Evolutionary conservation across 495 filamentous ascomycete genomes (phyloP).

Genomic region (Neurospora tetraspora): DNA sequence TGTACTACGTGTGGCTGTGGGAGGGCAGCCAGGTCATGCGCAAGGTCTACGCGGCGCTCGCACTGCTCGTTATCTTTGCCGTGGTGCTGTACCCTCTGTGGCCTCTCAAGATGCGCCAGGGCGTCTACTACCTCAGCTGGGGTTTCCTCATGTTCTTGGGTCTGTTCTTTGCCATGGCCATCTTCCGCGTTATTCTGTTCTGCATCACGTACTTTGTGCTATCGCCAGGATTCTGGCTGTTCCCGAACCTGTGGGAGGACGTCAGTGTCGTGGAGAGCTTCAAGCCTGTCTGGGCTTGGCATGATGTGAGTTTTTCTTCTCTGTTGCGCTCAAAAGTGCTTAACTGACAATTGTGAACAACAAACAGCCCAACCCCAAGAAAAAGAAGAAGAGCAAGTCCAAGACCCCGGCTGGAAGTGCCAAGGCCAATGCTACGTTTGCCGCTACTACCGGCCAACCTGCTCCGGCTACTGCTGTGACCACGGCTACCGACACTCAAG

Average conservation of each 20-base stretch:
- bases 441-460: conserved; percentile 40
- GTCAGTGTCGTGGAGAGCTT: conserved; percentile 98
- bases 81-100: conserved; percentile 94
- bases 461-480: conserved; percentile 49
- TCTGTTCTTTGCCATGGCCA: conserved; percentile 94
- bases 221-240: conserved; percentile 90
- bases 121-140: conserved; percentile 97
- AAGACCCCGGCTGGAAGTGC: conserved; percentile 30
- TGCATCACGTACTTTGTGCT: conserved; percentile 77
- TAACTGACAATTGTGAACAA: neutral
- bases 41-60: conserved; percentile 79
- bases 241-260: conserved; percentile 96
- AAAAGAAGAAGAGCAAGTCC: conserved; percentile 57
- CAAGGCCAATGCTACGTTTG: conserved; percentile 32
- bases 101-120: conserved; percentile 82
- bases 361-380: conserved; percentile 24
- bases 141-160: conserved; percentile 85
- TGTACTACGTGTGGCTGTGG: conserved; percentile 96
- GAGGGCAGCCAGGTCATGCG: conserved; percentile 89
- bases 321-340: conserved; percentile 5
- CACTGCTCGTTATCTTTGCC: conserved; percentile 69
- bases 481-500: conserved; percentile 42
- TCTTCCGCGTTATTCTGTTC: conserved; percentile 94
- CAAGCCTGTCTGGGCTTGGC: conserved; percentile 95
- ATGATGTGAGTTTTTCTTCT: conserved; percentile 58